These are phyloP conservation scores for Rhytidiadelphus loreus DNA, from an alignment of 225 moss, liverwort and hornwort genomes.

Conservation along the genomic window DNA sequence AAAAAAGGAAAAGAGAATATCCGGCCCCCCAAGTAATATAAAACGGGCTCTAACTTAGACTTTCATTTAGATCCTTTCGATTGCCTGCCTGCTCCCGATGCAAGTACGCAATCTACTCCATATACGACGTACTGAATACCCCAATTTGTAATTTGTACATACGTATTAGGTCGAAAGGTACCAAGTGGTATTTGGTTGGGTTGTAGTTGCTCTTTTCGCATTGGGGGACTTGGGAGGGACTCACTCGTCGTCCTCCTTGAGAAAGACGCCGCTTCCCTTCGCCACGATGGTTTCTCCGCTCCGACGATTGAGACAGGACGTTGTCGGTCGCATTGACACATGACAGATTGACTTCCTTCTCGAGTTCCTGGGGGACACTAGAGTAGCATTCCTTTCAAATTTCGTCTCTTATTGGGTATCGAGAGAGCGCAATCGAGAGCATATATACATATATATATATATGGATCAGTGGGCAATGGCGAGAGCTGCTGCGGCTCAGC, in stretches of 20 bases:
- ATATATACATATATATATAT: too few species aligned
- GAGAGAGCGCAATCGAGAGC: neutral
- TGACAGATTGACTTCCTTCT: neutral
- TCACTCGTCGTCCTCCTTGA: conserved; percentile 2
- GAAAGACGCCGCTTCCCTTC: conserved; percentile 15
- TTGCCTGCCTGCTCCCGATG: too few species aligned
- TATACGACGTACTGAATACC: too few species aligned
- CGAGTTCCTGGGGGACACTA: neutral
- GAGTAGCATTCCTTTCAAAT: neutral
- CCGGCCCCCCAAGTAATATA: too few species aligned
- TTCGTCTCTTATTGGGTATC: neutral
- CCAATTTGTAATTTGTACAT: neutral
- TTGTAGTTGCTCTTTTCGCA: neutral
- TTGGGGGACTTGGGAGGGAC: neutral
- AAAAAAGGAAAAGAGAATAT: too few species aligned
- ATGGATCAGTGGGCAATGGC: conserved; percentile 59
- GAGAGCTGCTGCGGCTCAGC: conserved; percentile 22
- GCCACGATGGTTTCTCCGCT: conserved; percentile 4
- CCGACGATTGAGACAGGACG: conserved; percentile 1
- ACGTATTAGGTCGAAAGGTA: neutral
- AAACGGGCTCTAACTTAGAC: too few species aligned
- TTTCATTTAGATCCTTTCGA: too few species aligned
- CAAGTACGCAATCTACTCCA: neutral
- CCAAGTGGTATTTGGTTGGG: neutral
- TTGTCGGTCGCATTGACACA: neutral